Conservation (phyloP, 2,329 filamentous ascomycete species). For the Diaporthe ampelina region DNA sequence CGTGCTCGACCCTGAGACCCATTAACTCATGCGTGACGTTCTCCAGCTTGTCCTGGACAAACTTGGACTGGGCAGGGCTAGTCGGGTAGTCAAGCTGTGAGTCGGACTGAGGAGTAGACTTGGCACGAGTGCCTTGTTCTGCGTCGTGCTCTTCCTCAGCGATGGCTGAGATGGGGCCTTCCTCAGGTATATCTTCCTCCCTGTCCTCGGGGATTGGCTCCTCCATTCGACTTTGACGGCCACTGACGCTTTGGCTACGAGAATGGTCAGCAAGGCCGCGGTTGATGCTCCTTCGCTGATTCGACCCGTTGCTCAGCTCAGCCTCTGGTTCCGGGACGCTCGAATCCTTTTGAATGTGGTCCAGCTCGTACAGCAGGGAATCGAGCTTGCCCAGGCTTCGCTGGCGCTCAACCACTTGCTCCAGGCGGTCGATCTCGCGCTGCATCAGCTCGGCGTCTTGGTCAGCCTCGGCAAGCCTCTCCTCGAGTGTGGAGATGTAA, state of each 20-base stretch:
- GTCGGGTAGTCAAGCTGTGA: slow-evolving; percentile 59
- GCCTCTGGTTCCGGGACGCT: slow-evolving; percentile 56
- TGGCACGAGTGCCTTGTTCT: slow-evolving; percentile 53
- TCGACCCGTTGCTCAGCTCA: slow-evolving; percentile 56
- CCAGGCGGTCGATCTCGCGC: slow-evolving; percentile 92
- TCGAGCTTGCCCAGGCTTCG: slow-evolving; percentile 95
- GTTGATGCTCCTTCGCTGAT: slow-evolving; percentile 59
- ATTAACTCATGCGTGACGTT: slow-evolving; percentile 91
- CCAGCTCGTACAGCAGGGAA: slow-evolving; percentile 90
- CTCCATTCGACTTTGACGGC: slow-evolving; percentile 66
- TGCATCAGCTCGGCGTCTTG: slow-evolving; percentile 98
- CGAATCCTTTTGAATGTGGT: slow-evolving; percentile 77
- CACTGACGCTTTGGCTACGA: slow-evolving; percentile 66
- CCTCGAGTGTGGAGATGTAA: slow-evolving; percentile 96
- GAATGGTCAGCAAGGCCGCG: slow-evolving; percentile 64
- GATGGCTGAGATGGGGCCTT: slow-evolving; percentile 40
- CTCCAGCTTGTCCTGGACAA: slow-evolving; percentile 93
- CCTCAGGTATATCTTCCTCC: slow-evolving; percentile 54
- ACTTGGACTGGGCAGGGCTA: slow-evolving; percentile 84
- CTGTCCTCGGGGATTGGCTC: slow-evolving; percentile 69
- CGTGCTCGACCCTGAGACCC: slow-evolving; percentile 91
- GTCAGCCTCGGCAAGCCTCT: slow-evolving; percentile 93
- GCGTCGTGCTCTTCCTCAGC: slow-evolving; percentile 49
- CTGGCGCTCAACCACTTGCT: slow-evolving; percentile 95
- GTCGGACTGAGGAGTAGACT: slow-evolving; percentile 41